Evolutionary conservation across 2,329 filamentous ascomycete genomes (phyloP), one percentile per base, ranked within the genome.

Genomic region (Fusarium pseudonygamai): DNA sequence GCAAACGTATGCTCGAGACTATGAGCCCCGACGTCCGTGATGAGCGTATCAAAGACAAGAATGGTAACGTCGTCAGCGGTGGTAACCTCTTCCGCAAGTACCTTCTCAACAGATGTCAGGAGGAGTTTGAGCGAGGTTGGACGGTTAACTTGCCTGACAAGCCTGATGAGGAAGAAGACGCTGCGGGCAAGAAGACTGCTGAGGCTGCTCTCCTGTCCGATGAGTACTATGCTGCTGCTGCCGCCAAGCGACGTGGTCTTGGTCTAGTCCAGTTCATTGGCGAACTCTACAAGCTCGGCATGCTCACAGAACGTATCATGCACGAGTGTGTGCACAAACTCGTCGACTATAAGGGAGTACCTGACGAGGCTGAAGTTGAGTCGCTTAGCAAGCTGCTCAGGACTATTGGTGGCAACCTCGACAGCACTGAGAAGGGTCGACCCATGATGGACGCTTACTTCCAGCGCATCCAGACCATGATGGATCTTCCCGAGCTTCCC

Each of bases 241-340:
- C 96, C 65, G 95, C 95, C 79, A 99, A 99, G 88, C 92, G 96
- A 84, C 93, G 95, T 83, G 96, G 96, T 85, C 93, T 99, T 74
- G 96, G 96, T 92, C 90, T 99, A 28, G 96, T 99, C 73, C 96
- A 98, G 84, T 99, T 99, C 85, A 99, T 99, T 80, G 96, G 96
- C 86, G 96, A 99, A 85, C 90, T 99, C 50, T 99, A 97, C 90
- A 99, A 98, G 88, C 91, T 99, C 69, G 92, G 93, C 82, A 99
- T 99, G 96, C 89, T 99, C 83, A 99, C 96, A 70, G 94, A 98
- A 83, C 93, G 96, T 82, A 99, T 99, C 85, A 99, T 99, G 96
- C 96, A 99, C 86, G 94, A 98, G 84, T 99, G 96, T 89, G 95
- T 99, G 34, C 92, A 95, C 86, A 97, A 97, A 84, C 90, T 99